Evolutionary conservation across 352 stramenopile species (phyloP).

Genomic region (Pelagophyceae sp.): DNA sequence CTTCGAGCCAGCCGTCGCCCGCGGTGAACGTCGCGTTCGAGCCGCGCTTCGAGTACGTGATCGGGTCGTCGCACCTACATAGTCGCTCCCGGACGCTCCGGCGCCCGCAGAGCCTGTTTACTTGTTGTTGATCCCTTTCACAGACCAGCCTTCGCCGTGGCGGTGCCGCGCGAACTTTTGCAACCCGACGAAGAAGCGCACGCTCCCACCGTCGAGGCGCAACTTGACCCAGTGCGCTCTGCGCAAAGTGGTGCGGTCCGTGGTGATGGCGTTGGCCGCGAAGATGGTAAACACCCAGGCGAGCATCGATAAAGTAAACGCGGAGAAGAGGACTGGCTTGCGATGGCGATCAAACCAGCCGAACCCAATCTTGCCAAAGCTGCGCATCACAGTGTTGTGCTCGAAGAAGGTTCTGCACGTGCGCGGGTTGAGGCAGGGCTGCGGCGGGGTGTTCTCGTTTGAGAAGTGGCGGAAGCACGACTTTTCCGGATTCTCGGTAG

Average conservation of each 20-base stretch:
- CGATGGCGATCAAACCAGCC: not conserved
- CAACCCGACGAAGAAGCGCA: too few relatives aligned
- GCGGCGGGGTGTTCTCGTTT: not conserved
- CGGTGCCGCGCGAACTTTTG: too few relatives aligned
- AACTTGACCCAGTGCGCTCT: not conserved
- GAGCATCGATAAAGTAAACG: not conserved
- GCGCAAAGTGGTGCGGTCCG: not conserved
- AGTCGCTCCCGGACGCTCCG: too few relatives aligned
- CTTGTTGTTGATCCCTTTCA: too few relatives aligned
- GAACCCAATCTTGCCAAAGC: not conserved
- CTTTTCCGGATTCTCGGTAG: not conserved
- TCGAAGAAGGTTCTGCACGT: not conserved
- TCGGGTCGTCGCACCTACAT: too few relatives aligned
- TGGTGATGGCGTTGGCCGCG: not conserved
- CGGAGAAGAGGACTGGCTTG: not conserved
- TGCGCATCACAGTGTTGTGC: not conserved
- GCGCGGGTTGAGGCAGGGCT: not conserved
- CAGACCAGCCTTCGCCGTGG: too few relatives aligned
- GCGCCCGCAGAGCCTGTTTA: too few relatives aligned
- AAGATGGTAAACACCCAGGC: constrained; percentile 6
- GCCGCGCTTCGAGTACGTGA: too few relatives aligned
- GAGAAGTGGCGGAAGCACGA: not conserved
- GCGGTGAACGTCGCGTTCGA: too few relatives aligned
- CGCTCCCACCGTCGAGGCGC: not conserved
- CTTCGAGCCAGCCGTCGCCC: too few relatives aligned